These are phyloP conservation scores for Salvia rosmarinus DNA, from an alignment of 257 asterid genomes.

Conservation along the genomic window DNA sequence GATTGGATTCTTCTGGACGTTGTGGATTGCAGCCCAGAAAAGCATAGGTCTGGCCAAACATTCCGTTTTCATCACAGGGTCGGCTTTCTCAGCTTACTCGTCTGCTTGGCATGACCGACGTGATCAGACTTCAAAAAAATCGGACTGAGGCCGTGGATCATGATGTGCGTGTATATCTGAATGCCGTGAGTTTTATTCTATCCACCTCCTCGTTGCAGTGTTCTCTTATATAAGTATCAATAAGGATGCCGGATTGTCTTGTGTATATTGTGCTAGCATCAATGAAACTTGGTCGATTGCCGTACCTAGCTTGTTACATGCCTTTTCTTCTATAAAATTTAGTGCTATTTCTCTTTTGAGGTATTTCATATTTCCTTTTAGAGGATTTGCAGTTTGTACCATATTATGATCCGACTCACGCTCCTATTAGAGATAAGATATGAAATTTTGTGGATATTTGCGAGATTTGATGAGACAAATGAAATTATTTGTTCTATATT, in stretches of 20 bases:
- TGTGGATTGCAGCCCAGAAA: slow-evolving; percentile 68
- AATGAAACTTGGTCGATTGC: slow-evolving; percentile 8
- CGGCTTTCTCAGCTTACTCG: slow-evolving; percentile 66
- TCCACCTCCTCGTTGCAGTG: not conserved
- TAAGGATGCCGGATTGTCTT: slow-evolving; percentile 21
- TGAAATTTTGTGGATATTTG: not conserved
- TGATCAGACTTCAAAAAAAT: slow-evolving; percentile 25
- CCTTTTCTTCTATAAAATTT: not conserved
- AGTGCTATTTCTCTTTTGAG: not conserved
- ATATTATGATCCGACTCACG: not conserved
- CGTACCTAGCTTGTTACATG: not conserved
- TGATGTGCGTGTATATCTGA: not conserved
- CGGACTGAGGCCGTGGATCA: slow-evolving; percentile 32
- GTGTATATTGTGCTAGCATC: slow-evolving; percentile 22
- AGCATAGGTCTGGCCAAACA: slow-evolving; percentile 62
- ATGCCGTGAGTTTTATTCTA: slow-evolving; percentile 9
- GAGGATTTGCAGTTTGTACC: slow-evolving; percentile 28
- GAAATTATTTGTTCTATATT: not conserved
- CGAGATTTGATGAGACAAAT: not conserved
- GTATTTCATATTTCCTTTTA: not conserved
- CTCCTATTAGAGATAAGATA: not conserved
- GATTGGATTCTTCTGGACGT: slow-evolving; percentile 76
- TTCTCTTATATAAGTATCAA: slow-evolving; percentile 10
- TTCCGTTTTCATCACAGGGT: slow-evolving; percentile 61
- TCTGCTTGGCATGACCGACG: slow-evolving; percentile 41